Conservation (phyloP, 345 rosid species). For the Corymbia maculata region DNA sequence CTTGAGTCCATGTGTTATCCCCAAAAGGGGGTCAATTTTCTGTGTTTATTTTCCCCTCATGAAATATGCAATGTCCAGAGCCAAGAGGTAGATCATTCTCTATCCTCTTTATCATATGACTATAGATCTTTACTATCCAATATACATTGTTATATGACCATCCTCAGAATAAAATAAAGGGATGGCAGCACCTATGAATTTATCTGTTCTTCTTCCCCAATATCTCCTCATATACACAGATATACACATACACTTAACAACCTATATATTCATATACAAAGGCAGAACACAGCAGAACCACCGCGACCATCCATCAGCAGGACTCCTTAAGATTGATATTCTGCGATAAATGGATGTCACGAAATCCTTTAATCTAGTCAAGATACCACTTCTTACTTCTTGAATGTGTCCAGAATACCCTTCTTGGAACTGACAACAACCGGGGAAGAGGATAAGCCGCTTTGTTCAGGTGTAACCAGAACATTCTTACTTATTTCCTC, state of each 20-base stretch:
- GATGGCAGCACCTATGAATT: not conserved
- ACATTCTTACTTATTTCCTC: slow-evolving; percentile 3
- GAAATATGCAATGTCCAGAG: not conserved
- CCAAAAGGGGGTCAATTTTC: not conserved
- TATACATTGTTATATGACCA: not conserved
- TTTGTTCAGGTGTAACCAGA: slow-evolving; percentile 5
- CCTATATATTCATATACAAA: not conserved
- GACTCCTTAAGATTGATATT: not conserved
- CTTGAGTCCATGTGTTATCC: not conserved
- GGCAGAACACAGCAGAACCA: not conserved
- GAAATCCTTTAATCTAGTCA: not conserved
- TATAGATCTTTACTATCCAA: not conserved
- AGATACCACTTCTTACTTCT: slow-evolving; percentile 12
- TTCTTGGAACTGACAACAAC: slow-evolving; percentile 21
- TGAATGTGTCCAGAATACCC: slow-evolving; percentile 5
- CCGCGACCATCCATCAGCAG: not conserved
- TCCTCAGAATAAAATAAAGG: not conserved
- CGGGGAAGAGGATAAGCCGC: slow-evolving; percentile 18
- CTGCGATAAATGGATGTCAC: not conserved
- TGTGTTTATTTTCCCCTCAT: not conserved
- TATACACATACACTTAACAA: not conserved
- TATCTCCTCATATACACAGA: not conserved
- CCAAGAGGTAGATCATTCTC: not conserved
- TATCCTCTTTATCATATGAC: not conserved
- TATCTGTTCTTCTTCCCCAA: not conserved